Conservation (phyloP, 768 basidiomycete species). For the Antrodiella citrinella region DNA sequence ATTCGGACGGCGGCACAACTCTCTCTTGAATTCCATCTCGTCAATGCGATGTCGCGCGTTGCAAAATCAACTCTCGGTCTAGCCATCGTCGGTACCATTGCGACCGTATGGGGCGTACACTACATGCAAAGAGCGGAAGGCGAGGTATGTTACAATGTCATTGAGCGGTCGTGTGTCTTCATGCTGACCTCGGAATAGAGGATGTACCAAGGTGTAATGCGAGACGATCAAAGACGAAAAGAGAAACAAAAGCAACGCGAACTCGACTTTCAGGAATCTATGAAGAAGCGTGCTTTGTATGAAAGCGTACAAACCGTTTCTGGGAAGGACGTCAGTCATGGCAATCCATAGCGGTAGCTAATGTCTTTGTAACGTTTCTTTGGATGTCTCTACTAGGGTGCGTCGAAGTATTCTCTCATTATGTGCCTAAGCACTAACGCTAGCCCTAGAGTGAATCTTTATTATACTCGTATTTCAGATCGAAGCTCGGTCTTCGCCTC, state of each 20-base stretch:
- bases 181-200: conserved; percentile 47
- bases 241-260: conserved; percentile 65
- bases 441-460: too few species aligned
- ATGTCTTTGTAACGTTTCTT: too few species aligned
- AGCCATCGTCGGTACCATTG: conserved; percentile 52
- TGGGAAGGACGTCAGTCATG: too few species aligned
- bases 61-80: conserved; percentile 71
- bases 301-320: conserved; percentile 41
- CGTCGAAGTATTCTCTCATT: too few species aligned
- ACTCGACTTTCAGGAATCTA: conserved; percentile 52
- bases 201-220: conserved; percentile 87
- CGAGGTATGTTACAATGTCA: conserved; percentile 41
- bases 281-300: conserved; percentile 56
- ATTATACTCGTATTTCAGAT: too few species aligned
- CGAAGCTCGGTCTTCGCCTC: too few species aligned
- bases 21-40: too few species aligned
- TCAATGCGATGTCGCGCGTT: conserved; percentile 62
- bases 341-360: too few species aligned
- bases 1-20: too few species aligned
- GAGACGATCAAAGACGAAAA: conserved; percentile 75
- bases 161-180: too few species aligned
- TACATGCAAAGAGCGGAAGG: conserved; percentile 78
- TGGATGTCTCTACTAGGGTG: too few species aligned
- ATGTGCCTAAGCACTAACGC: too few species aligned
- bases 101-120: conserved; percentile 87